Base-by-base conservation (phyloP, 2,329 filamentous ascomycete species). In the Microsporum ferrugineum region DNA sequence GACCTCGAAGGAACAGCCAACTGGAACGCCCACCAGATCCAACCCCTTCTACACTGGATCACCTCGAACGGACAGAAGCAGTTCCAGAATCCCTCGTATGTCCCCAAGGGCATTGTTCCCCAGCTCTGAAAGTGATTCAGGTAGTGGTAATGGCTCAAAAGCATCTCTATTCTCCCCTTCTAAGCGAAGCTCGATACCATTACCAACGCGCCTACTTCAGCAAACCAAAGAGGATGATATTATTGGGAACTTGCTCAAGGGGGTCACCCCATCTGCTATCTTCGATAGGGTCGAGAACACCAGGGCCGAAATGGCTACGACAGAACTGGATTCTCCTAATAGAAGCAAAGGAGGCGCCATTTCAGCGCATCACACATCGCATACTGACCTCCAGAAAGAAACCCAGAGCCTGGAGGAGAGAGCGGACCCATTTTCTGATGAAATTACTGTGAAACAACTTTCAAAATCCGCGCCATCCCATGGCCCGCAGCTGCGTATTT, bases 401-500 rank as follows among this genome's bases (percentile, higher is more conserved):
- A 17, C 41, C 4, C 12, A 59, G 6, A 6, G 4, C 17, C 7
- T 43, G 2, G 12, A 23, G 12, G 57, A 51, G 5, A 38, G 36
- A 27, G 27, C 5, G 10, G 57, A 59, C 12, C 39, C 38, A n/a
- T 59, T 49, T 17, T 49, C 17, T 36, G 43, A 49, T n/a, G 47
- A 60, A 14, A 58, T 64, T 10, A 64, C 38, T 55, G 41, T 64
- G 27, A 67, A 65, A 43, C 62, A 66, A 14, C 57, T 67, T 39
- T 62, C 63, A 12, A 57, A 63, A 10, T 33, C 33, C 8, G 59
- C 57, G 2, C 58, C 61, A 38, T 57, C 39, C 14, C 58, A 47
- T 45, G 65, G 65, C 3, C 65, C 64, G 10, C 59, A 62, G 33
- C 60, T 67, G 7, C 63, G 64, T 23, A 66, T 67, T 38, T 63